phyloP scores from a whole-genome alignment of 2,329 filamentous ascomycete genomes.

The Whalleya microplaca region DNA sequence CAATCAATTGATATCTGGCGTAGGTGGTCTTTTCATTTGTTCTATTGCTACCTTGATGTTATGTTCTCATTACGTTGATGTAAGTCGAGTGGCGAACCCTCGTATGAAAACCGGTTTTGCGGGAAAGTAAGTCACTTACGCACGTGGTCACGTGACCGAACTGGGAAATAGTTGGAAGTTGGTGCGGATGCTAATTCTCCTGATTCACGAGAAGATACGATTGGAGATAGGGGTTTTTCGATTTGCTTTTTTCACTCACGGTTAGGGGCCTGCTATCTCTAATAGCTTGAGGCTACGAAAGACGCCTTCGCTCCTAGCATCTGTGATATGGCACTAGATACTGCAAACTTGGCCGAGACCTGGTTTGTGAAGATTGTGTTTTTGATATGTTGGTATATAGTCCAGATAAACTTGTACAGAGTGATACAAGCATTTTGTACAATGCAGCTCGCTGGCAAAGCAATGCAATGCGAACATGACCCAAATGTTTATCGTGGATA shows the following conservation, averaged over 20 bases:
- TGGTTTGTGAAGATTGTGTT: background rate
- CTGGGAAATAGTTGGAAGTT: background rate
- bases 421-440: conserved; percentile 36
- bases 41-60: conserved; percentile 1
- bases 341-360: background rate
- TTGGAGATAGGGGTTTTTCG: background rate
- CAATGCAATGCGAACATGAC: conserved; percentile 13
- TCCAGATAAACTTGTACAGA: conserved; percentile 14
- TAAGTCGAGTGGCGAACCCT: background rate
- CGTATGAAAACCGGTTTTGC: conserved; percentile 33
- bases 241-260: background rate
- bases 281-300: background rate
- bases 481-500: conserved; percentile 55
- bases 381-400: conserved; percentile 8
- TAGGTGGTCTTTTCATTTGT: background rate
- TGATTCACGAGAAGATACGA: background rate
- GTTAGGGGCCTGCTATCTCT: background rate
- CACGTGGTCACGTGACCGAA: conserved; percentile 33
- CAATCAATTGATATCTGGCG: background rate
- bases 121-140: conserved; percentile 22
- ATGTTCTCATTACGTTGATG: conserved; percentile 11
- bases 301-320: background rate
- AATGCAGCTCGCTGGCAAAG: conserved; percentile 21
- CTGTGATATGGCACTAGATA: background rate
- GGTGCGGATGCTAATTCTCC: background rate